phyloP scores from a whole-genome alignment of 306 rosid genomes.

The Prunus kanzakura region DNA sequence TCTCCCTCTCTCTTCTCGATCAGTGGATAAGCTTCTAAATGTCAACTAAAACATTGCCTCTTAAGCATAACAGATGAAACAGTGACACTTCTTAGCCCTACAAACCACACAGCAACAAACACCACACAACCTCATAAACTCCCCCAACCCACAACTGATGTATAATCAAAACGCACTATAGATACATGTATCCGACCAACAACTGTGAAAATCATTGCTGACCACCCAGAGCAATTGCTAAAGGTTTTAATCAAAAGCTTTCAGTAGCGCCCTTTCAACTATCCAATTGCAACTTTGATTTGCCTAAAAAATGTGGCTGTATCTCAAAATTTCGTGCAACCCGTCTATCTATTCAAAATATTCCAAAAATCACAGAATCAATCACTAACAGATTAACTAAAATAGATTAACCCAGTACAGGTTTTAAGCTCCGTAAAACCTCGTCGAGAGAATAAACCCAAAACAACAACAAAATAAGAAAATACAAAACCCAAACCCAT shows the following conservation, averaged over 20 bases:
- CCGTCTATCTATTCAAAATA: conserved; percentile 2
- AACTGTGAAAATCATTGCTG: not conserved
- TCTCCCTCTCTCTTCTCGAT: not conserved
- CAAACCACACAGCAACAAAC: not conserved
- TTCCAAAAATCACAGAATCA: not conserved
- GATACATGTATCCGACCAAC: not conserved
- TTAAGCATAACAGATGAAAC: not conserved
- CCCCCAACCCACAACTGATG: not conserved
- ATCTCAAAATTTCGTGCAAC: not conserved
- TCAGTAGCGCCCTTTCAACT: not conserved
- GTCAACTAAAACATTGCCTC: not conserved
- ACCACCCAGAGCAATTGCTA: not conserved
- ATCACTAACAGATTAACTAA: conserved; percentile 3
- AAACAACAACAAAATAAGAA: not conserved
- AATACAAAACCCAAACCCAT: not conserved
- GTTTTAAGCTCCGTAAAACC: conserved; percentile 6
- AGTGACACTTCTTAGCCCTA: not conserved
- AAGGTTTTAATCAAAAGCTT: not conserved
- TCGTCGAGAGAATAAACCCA: conserved; percentile 5
- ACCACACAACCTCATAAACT: not conserved
- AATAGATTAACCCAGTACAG: conserved; percentile 14
- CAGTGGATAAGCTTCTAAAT: not conserved
- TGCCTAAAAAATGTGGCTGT: not conserved
- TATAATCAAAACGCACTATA: not conserved
- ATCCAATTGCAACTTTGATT: not conserved